These are phyloP conservation scores for Grigorovia humatica DNA, from an alignment of 805 yeast species.

Conservation along the genomic window DNA sequence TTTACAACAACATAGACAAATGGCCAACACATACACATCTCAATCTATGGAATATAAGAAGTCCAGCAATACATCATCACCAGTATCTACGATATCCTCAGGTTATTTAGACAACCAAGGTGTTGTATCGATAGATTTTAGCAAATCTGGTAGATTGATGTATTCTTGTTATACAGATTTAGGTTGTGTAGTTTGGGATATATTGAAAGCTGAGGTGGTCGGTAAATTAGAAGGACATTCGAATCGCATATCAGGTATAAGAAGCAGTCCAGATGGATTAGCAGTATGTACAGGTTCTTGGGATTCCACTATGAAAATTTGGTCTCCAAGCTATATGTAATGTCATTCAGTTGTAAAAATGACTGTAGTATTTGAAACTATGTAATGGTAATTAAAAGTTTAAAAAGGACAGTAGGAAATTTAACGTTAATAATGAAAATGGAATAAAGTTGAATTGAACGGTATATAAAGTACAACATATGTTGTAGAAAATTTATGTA, in stretches of 20 bases:
- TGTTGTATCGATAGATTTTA: slow-evolving; percentile 60
- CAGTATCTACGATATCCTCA: slow-evolving; percentile 10
- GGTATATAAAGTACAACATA: no score
- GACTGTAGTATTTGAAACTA: not conserved
- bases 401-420: not conserved
- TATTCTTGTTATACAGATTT: slow-evolving; percentile 68
- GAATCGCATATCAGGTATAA: slow-evolving; percentile 52
- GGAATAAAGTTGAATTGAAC: no score
- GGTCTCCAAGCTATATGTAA: slow-evolving; percentile 35
- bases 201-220: slow-evolving; percentile 50
- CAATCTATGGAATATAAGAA: slow-evolving; percentile 17
- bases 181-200: slow-evolving; percentile 72
- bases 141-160: slow-evolving; percentile 63
- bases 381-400: not conserved
- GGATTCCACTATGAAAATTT: slow-evolving; percentile 63
- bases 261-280: slow-evolving; percentile 61
- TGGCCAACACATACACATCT: slow-evolving; percentile 10
- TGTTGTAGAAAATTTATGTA: no score
- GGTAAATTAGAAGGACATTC: slow-evolving; percentile 59
- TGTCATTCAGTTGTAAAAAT: not conserved
- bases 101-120: slow-evolving; percentile 49
- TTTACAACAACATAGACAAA: slow-evolving; percentile 5
- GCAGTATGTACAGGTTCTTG: slow-evolving; percentile 74
- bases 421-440: no score
- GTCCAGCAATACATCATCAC: slow-evolving; percentile 15